Evolutionary conservation across 108 stramenopile genomes (phyloP), one percentile per base, ranked within the genome.

Genomic region (Skeletonema marinoi): DNA sequence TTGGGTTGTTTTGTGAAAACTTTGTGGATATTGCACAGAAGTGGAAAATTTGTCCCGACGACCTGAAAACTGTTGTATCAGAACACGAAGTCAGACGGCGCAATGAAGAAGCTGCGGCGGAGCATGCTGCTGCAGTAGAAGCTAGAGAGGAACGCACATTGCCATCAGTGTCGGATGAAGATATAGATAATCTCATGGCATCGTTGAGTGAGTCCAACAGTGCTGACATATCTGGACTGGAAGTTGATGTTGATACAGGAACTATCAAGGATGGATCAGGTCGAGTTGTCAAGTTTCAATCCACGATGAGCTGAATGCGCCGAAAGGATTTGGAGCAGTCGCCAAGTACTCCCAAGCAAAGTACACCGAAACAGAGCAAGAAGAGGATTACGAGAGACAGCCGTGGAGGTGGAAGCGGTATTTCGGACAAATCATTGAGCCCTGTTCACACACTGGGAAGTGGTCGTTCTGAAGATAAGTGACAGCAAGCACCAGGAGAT

Each of bases 31-130:
- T 67, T 21, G 70, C 88, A 8, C 63, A 78, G 58, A 92, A 92
- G 70, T 94, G 93, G 93, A 86, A 90, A 31, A 75, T 94, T n/a
- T 94, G 93, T 66, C 93, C 93, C 1, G 84, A 84, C 29, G 90
- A 94, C 64, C 70, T 94, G 29, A 78, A 66, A 58, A 10, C 35
- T 3, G 70, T 92, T 19, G 87, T 83, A 3, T 81, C 78, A 12
- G 65, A 72, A 12, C 46, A 75, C 36, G 81, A 71, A 42, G 16
- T 85, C 35, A 29, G 75, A 12, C 71, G 63, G 17, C 31, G 78
- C 38, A 56, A 81, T 42, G 30, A 32, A 10, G 54, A 74, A 25
- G 72, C 64, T n/a, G 71, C 62, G 32, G 30, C 74, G 14, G 63
- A 56, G 19, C 73, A 70, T 68, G 63, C 58, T 9, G 65, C 39